phyloP scores from a whole-genome alignment of 2,329 filamentous ascomycete genomes.

The Hirsutella minnesotensis region DNA sequence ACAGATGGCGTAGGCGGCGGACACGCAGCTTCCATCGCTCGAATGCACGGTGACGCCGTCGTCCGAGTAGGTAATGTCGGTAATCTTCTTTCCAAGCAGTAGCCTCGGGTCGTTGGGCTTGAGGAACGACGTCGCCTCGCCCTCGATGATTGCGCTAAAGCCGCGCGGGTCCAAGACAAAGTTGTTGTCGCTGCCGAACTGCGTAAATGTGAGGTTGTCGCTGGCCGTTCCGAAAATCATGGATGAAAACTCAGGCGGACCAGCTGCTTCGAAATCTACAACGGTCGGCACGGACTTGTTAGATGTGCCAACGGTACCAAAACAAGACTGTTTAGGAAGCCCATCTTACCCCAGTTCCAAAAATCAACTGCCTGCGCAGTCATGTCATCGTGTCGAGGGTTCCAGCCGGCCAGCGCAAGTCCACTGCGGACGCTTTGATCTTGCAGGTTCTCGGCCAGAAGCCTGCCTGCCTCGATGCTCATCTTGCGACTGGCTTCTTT shows the following conservation, averaged over 20 bases:
- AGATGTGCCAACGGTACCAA: too few species aligned
- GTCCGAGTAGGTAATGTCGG: constrained; percentile 38
- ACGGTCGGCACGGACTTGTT: too few species aligned
- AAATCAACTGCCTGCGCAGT: constrained; percentile 49
- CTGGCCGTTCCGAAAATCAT: constrained; percentile 42
- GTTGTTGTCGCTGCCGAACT: constrained; percentile 50
- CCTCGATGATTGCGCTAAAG: constrained; percentile 44
- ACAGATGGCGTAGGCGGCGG: constrained; percentile 50
- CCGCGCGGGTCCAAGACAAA: constrained; percentile 50
- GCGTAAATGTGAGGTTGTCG: constrained; percentile 50
- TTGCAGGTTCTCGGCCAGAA: constrained; percentile 47
- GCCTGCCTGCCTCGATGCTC: constrained; percentile 40
- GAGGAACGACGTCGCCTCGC: constrained; percentile 47
- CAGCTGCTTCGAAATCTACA: constrained; percentile 48
- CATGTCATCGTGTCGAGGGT: constrained; percentile 39
- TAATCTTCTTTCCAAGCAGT: constrained; percentile 45
- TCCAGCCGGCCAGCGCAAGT: constrained; percentile 49
- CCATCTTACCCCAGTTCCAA: constrained; percentile 27
- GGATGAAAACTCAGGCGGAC: constrained; percentile 41
- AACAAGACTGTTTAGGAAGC: too few species aligned
- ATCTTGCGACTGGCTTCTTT: constrained; percentile 31
- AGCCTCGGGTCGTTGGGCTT: constrained; percentile 41
- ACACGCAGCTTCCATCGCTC: constrained; percentile 41
- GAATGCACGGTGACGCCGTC: constrained; percentile 40
- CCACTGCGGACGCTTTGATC: constrained; percentile 49